Conservation (phyloP, 2,329 filamentous ascomycete genomes). For the Claviceps arundinis region DNA sequence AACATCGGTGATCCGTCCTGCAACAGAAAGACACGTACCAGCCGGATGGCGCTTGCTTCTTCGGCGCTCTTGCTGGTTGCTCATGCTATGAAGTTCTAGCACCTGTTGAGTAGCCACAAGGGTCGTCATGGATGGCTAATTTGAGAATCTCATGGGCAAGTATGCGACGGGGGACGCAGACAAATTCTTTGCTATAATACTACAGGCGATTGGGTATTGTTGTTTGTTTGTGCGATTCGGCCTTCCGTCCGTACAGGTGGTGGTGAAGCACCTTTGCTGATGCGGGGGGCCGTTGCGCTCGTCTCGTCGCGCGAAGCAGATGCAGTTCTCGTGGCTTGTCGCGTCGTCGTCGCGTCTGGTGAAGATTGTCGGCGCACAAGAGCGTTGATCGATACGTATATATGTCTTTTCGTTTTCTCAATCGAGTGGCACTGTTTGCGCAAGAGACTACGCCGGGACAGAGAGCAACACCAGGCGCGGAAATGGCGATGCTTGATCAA, state of each 20-base stretch:
- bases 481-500: constrained; percentile 5
- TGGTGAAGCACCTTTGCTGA: constrained; percentile 6
- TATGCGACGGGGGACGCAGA: background rate
- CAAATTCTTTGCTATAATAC: no score
- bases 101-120: constrained; percentile 50
- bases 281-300: background rate
- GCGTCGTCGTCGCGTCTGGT: constrained; percentile 4
- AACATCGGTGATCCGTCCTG: no score
- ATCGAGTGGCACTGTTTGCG: background rate
- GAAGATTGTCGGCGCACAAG: constrained; percentile 3
- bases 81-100: constrained; percentile 57
- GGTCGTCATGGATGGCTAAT: constrained; percentile 54
- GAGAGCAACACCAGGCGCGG: background rate
- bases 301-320: constrained; percentile 4
- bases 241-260: background rate
- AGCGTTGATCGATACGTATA: background rate
- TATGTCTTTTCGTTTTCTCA: background rate
- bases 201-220: background rate
- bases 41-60: constrained; percentile 48
- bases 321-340: background rate
- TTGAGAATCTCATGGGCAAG: constrained; percentile 8
- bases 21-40: constrained; percentile 29
- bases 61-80: constrained; percentile 47
- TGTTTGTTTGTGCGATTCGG: background rate
- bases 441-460: background rate